A percentile compares a stretch with the other conserved stretches of the same genome.
Conservation (phyloP, 371 early-diverging fungal genomes). For the Syncephalastrum sp. region DNA sequence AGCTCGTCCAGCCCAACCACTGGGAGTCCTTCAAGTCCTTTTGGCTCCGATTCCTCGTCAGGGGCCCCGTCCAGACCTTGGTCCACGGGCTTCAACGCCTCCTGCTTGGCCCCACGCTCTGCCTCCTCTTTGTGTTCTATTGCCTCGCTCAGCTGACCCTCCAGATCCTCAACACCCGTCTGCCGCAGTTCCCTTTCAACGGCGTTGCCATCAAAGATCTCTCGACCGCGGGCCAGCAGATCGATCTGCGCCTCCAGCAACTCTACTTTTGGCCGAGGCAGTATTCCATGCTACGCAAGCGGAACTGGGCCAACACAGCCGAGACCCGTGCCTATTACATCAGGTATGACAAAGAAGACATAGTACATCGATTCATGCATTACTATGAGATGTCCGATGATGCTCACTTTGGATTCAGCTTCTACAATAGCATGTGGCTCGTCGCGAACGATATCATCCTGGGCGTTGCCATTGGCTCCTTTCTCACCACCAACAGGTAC, state of each 20-base stretch:
- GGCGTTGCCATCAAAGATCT: constrained; percentile 65
- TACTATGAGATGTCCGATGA: too few relatives aligned
- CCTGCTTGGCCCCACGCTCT: constrained; percentile 35
- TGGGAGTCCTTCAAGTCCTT: constrained; percentile 1
- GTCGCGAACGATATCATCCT: constrained; percentile 90
- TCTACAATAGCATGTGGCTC: constrained; percentile 96
- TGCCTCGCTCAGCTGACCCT: constrained; percentile 50
- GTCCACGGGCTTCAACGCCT: constrained; percentile 9
- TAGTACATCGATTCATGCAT: too few relatives aligned
- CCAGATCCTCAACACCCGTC: constrained; percentile 50
- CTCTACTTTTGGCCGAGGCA: constrained; percentile 83
- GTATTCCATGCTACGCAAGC: constrained; percentile 61
- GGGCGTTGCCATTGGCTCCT: constrained; percentile 79
- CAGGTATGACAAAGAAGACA: constrained; percentile 39
- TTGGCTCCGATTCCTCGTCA: constrained; percentile 1
- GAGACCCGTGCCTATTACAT: constrained; percentile 81
- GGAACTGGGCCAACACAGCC: constrained; percentile 66
- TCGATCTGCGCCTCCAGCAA: constrained; percentile 80
- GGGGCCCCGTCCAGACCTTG: too few relatives aligned
- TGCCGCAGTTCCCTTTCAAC: constrained; percentile 57
- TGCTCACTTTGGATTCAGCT: constrained; percentile 42
- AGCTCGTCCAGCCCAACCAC: not conserved
- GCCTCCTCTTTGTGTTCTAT: constrained; percentile 42
- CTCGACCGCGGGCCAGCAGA: constrained; percentile 71
- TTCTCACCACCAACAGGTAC: constrained; percentile 62